A percentile compares a stretch with the other conserved stretches of the same genome.
Evolutionary conservation across 371 early-diverging fungal genomes (phyloP).

Genomic region (Spraguea lophii): DNA sequence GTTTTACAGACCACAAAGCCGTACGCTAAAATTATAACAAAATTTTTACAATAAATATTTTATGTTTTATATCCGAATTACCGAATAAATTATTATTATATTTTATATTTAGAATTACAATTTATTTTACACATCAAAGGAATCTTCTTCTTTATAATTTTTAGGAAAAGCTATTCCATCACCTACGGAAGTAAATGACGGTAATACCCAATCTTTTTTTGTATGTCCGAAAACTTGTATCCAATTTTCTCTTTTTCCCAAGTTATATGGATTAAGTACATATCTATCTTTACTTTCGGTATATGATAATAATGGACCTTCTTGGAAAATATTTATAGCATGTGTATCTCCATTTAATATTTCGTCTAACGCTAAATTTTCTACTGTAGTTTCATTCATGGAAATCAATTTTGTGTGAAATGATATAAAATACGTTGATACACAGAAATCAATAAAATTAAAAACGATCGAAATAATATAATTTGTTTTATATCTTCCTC

Average conservation of each 20-base stretch:
- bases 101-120: not conserved
- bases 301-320: slow-evolving; percentile 57
- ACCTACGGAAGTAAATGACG: slow-evolving; percentile 38
- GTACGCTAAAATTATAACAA: slow-evolving; percentile 33
- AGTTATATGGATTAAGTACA: slow-evolving; percentile 65
- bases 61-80: not conserved
- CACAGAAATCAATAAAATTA: slow-evolving; percentile 52
- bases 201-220: slow-evolving; percentile 48
- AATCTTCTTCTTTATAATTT: slow-evolving; percentile 14
- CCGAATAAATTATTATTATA: not conserved
- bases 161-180: slow-evolving; percentile 38
- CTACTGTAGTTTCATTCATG: slow-evolving; percentile 78
- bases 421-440: slow-evolving; percentile 54
- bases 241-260: slow-evolving; percentile 58
- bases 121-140: too few species aligned
- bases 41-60: slow-evolving; percentile 1
- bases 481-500: slow-evolving; percentile 47
- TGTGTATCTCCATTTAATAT: slow-evolving; percentile 22
- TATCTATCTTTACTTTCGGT: slow-evolving; percentile 48
- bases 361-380: slow-evolving; percentile 46
- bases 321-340: slow-evolving; percentile 48
- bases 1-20: slow-evolving; percentile 22
- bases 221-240: slow-evolving; percentile 54
- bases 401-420: slow-evolving; percentile 60
- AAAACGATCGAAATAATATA: slow-evolving; percentile 48